Conservation (phyloP, 73 alveolate genomes). For the Halteria grandinella region DNA sequence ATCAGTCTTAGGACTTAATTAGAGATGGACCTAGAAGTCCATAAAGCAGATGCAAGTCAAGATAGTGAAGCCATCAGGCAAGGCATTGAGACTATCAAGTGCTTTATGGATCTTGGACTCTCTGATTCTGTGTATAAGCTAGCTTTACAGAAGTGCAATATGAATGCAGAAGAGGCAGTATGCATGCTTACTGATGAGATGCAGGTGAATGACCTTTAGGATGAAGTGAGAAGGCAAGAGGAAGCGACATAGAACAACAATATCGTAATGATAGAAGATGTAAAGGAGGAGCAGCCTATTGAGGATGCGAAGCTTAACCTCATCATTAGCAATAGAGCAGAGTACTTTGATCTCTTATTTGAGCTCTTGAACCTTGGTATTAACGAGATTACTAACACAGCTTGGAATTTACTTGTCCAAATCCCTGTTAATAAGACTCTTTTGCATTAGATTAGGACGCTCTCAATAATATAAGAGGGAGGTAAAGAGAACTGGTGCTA, state of each 20-base stretch:
- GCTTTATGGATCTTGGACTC: not conserved
- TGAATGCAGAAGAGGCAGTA: conserved; percentile 63
- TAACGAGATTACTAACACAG: conserved; percentile 52
- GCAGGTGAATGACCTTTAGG: conserved; percentile 37
- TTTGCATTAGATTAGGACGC: conserved; percentile 42
- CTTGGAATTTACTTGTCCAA: conserved; percentile 71
- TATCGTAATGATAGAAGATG: conserved; percentile 45
- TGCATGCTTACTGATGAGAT: conserved; percentile 60
- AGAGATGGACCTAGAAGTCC: not conserved
- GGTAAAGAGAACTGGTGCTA: conserved; percentile 53
- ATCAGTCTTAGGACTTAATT: conserved; percentile 25
- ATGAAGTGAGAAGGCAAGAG: conserved; percentile 53
- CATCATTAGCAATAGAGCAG: conserved; percentile 60
- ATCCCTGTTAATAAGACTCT: conserved; percentile 72
- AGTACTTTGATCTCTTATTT: conserved; percentile 70
- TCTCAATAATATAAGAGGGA: conserved; percentile 26
- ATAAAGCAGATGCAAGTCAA: not conserved
- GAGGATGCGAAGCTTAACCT: conserved; percentile 53
- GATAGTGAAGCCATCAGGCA: too few species aligned
- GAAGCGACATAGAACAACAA: conserved; percentile 27
- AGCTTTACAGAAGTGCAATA: conserved; percentile 62
- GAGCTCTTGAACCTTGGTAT: conserved; percentile 68
- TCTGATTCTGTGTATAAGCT: conserved; percentile 46
- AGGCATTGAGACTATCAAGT: not conserved
- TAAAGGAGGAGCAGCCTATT: not conserved